Evolutionary conservation across 176 grass and related monocot genomes (phyloP).

Genomic region (Cocos nucifera): DNA sequence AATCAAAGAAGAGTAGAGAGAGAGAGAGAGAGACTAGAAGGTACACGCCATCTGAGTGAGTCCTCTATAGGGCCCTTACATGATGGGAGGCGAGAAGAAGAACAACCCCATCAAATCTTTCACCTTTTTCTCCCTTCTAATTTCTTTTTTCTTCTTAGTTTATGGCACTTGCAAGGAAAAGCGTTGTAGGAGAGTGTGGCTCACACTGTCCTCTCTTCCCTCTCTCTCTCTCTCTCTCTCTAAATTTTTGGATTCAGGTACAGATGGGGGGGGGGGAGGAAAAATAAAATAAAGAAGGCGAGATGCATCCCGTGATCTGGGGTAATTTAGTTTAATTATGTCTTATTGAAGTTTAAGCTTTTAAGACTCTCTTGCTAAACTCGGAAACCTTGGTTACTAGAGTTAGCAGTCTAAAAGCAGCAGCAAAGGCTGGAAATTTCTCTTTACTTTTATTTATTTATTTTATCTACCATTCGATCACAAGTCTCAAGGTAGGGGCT

Average conservation of each 20-base stretch:
- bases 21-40: not conserved
- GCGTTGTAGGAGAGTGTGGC: not conserved
- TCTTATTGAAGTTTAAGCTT: not conserved
- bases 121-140: constrained; percentile 8
- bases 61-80: not conserved
- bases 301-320: not conserved
- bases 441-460: too few relatives aligned
- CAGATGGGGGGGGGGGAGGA: too few relatives aligned
- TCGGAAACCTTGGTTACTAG: not conserved
- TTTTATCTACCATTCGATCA: not conserved
- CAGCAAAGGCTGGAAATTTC: not conserved
- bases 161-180: not conserved
- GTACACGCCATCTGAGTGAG: constrained; percentile 32
- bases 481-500: not conserved
- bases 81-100: not conserved
- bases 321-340: not conserved
- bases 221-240: too few relatives aligned
- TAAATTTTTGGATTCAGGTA: too few relatives aligned
- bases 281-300: not conserved
- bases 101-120: constrained; percentile 17
- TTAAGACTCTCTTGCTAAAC: not conserved
- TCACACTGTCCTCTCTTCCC: too few relatives aligned
- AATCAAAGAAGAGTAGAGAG: constrained; percentile 5
- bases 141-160: too few relatives aligned
- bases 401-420: not conserved